Evolutionary conservation across 2,329 filamentous ascomycete species (phyloP).

Genomic region (Aspergillus hortae): DNA sequence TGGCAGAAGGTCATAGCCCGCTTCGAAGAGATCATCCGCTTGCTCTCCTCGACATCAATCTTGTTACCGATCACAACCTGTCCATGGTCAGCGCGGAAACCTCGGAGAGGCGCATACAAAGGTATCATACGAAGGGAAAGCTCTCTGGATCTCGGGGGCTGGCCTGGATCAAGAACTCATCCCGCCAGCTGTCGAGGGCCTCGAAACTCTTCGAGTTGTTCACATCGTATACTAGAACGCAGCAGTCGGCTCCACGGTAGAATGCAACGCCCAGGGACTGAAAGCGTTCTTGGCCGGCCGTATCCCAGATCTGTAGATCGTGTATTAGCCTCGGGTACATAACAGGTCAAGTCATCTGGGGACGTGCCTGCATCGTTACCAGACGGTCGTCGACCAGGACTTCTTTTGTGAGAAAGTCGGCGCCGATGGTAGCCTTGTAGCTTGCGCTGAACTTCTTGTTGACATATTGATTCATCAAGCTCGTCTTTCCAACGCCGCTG

Average conservation of each 20-base stretch:
- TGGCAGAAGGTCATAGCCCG: slow-evolving; percentile 96
- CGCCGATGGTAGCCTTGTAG: slow-evolving; percentile 99
- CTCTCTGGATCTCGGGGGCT: slow-evolving; percentile 94
- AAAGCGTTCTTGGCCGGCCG: slow-evolving; percentile 93
- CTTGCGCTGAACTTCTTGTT: slow-evolving; percentile 99
- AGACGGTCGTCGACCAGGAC: slow-evolving; percentile 94
- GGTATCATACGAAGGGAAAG: slow-evolving; percentile 80
- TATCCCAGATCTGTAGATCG: slow-evolving; percentile 80
- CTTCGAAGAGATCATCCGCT: slow-evolving; percentile 94
- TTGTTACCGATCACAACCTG: slow-evolving; percentile 97
- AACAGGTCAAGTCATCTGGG: not conserved
- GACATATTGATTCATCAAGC: slow-evolving; percentile 99
- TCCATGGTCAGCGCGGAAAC: not conserved
- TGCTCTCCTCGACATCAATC: slow-evolving; percentile 97
- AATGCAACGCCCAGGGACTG: slow-evolving; percentile 96
- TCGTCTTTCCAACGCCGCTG: slow-evolving; percentile 98
- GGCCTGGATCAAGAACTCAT: slow-evolving; percentile 97
- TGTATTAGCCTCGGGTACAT: slow-evolving; percentile 3
- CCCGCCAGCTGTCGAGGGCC: slow-evolving; percentile 95
- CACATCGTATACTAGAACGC: slow-evolving; percentile 95
- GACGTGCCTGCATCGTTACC: slow-evolving; percentile 90
- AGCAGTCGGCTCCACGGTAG: slow-evolving; percentile 96
- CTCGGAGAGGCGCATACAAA: not conserved
- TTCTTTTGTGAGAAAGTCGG: slow-evolving; percentile 97
- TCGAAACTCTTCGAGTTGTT: slow-evolving; percentile 99